Conservation (phyloP, 805 yeast species). For the Wickerhamiella brachini region DNA sequence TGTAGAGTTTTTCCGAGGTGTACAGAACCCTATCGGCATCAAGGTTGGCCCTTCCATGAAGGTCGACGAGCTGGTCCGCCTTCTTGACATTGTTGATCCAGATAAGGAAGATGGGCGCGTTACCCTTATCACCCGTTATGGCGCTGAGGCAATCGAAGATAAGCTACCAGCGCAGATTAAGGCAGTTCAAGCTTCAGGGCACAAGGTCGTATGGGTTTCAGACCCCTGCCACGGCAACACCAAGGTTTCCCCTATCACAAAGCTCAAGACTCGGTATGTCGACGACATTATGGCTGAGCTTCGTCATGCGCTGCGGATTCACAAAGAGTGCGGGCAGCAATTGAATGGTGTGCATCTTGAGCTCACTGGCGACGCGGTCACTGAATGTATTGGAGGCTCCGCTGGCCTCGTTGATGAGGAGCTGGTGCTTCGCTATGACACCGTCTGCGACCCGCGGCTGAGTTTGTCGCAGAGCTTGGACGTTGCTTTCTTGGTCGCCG, state of each 20-base stretch:
- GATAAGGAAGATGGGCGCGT: slow-evolving; percentile 27
- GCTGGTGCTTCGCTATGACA: slow-evolving; percentile 28
- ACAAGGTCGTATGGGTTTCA: slow-evolving; percentile 31
- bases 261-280: slow-evolving; percentile 30
- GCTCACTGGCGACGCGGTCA: slow-evolving; percentile 31
- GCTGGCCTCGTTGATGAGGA: slow-evolving; percentile 27
- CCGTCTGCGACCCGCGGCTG: slow-evolving; percentile 32
- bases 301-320: slow-evolving; percentile 25
- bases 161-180: slow-evolving; percentile 28
- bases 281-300: slow-evolving; percentile 30
- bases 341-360: slow-evolving; percentile 31
- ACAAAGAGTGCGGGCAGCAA: slow-evolving; percentile 21
- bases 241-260: slow-evolving; percentile 26
- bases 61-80: slow-evolving; percentile 25
- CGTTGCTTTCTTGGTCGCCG: slow-evolving; percentile 31
- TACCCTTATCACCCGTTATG: slow-evolving; percentile 31
- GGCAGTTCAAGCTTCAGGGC: slow-evolving; percentile 27
- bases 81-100: slow-evolving; percentile 29
- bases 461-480: slow-evolving; percentile 28
- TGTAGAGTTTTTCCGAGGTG: slow-evolving; percentile 32
- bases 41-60: slow-evolving; percentile 32
- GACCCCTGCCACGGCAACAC: slow-evolving; percentile 35
- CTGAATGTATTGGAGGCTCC: slow-evolving; percentile 33
- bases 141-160: slow-evolving; percentile 24
- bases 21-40: slow-evolving; percentile 30